A percentile compares a stretch with the other conserved stretches of the same genome.
phyloP scores from a whole-genome alignment of 176 grass and related monocot species.

The Triticum timopheevii region DNA sequence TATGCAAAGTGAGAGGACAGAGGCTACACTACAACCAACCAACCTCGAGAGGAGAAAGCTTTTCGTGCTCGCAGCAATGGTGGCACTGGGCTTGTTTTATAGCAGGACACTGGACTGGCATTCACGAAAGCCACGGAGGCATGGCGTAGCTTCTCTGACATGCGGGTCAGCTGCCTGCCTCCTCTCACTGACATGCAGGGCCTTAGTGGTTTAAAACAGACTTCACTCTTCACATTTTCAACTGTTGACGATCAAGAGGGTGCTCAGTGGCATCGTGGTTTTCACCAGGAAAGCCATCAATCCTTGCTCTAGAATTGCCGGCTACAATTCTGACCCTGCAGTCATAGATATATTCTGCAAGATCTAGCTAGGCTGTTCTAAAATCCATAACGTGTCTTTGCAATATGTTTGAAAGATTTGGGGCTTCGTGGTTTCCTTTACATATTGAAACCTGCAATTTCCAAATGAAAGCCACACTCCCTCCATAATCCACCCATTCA shows the following conservation, averaged over 20 bases:
- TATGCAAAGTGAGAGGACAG: not conserved
- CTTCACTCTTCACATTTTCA: too few relatives aligned
- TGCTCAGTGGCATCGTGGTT: too few relatives aligned
- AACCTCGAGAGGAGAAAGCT: not conserved
- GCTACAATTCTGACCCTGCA: too few relatives aligned
- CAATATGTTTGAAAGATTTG: not conserved
- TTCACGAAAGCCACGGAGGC: not conserved
- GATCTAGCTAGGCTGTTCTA: too few relatives aligned
- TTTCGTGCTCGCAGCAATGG: conserved; percentile 12
- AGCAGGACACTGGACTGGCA: conserved; percentile 13
- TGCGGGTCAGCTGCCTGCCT: not conserved
- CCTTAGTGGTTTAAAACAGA: too few relatives aligned
- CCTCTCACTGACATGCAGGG: too few relatives aligned
- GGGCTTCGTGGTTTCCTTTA: not conserved
- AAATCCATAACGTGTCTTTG: not conserved
- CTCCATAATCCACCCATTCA: not conserved
- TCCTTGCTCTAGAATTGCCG: too few relatives aligned
- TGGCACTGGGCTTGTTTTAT: conserved; percentile 22
- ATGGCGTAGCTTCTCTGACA: not conserved
- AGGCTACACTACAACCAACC: not conserved
- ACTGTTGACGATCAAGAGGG: too few relatives aligned
- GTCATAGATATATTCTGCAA: too few relatives aligned
- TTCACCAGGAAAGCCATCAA: too few relatives aligned
- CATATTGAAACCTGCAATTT: not conserved
- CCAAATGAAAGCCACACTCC: not conserved